A percentile compares a stretch with the other conserved stretches of the same genome.
Evolutionary conservation across 225 moss, liverwort and hornwort species (phyloP).

Genomic region (Takakia lepidozioides): DNA sequence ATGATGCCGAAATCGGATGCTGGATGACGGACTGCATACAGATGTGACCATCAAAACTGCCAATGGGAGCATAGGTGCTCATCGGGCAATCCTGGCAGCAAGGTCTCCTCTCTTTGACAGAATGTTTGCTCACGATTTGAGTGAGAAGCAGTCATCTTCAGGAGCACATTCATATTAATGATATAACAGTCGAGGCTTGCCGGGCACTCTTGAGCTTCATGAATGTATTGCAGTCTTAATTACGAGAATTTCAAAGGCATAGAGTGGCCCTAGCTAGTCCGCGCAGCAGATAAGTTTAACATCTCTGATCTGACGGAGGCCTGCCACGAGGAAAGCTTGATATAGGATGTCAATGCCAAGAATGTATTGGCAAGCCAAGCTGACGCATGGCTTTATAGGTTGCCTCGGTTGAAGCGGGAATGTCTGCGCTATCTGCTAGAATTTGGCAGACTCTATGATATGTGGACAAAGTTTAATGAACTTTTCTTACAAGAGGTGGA

Average conservation of each 20-base stretch:
- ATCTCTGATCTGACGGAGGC: slow-evolving; percentile 31
- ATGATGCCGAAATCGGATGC: slow-evolving; percentile 41
- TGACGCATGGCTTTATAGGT: slow-evolving; percentile 30
- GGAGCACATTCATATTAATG: slow-evolving; percentile 34
- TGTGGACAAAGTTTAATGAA: slow-evolving; percentile 24
- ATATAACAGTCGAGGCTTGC: slow-evolving; percentile 45
- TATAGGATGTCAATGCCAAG: slow-evolving; percentile 31
- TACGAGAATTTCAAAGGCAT: slow-evolving; percentile 36
- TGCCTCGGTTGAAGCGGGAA: slow-evolving; percentile 32
- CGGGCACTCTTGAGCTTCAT: slow-evolving; percentile 37
- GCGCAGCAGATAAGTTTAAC: slow-evolving; percentile 33
- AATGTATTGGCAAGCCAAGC: slow-evolving; percentile 34
- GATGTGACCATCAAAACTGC: slow-evolving; percentile 34
- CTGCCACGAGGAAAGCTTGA: slow-evolving; percentile 34
- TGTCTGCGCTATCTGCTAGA: slow-evolving; percentile 41
- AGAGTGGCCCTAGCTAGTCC: slow-evolving; percentile 32
- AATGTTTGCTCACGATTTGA: slow-evolving; percentile 40
- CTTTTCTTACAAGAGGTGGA: slow-evolving; percentile 29
- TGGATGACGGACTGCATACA: slow-evolving; percentile 34
- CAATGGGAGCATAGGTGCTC: slow-evolving; percentile 31
- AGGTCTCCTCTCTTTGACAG: slow-evolving; percentile 40
- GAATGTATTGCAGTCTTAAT: slow-evolving; percentile 29
- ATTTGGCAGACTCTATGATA: slow-evolving; percentile 33
- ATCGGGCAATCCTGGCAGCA: slow-evolving; percentile 42
- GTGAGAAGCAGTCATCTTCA: slow-evolving; percentile 36